A percentile compares a stretch with the other conserved stretches of the same genome.
Evolutionary conservation across 2,329 filamentous ascomycete genomes (phyloP).

Genomic region (Hypoxylon sp.): DNA sequence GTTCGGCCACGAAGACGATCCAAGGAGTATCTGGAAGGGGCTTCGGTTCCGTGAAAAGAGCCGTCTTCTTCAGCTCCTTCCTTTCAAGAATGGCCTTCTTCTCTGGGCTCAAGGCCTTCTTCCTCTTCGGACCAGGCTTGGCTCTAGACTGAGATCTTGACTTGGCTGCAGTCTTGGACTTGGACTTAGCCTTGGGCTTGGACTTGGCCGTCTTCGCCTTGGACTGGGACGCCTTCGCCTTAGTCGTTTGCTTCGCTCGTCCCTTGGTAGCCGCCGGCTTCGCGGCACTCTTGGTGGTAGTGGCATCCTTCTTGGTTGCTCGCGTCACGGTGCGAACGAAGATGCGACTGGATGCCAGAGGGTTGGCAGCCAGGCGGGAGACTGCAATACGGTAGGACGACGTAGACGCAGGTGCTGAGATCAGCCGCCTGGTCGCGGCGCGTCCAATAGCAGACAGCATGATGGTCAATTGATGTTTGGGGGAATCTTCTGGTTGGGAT

Average conservation of each 20-base stretch:
- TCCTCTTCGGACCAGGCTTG: slow-evolving; percentile 19
- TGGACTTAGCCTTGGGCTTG: slow-evolving; percentile 1
- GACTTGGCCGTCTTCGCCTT: slow-evolving; percentile 45
- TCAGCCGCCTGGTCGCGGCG: slow-evolving; percentile 54
- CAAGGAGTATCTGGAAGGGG: slow-evolving; percentile 52
- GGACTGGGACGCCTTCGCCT: slow-evolving; percentile 36
- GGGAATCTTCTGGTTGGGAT: slow-evolving; percentile 8
- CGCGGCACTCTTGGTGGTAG: slow-evolving; percentile 41
- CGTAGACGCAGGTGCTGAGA: slow-evolving; percentile 40
- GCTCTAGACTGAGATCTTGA: slow-evolving; percentile 44
- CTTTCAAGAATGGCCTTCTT: slow-evolving; percentile 51
- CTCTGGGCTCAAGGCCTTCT: slow-evolving; percentile 55
- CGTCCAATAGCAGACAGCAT: slow-evolving; percentile 61
- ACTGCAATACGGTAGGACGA: slow-evolving; percentile 38
- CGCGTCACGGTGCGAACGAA: slow-evolving; percentile 38
- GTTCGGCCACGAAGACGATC: slow-evolving; percentile 55
- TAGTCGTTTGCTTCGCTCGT: slow-evolving; percentile 40
- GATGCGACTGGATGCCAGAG: slow-evolving; percentile 9
- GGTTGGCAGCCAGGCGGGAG: slow-evolving; percentile 36
- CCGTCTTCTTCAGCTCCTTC: slow-evolving; percentile 54
- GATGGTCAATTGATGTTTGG: slow-evolving; percentile 33
- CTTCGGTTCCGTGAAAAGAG: slow-evolving; percentile 58
- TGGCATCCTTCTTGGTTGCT: slow-evolving; percentile 33
- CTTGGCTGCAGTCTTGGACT: slow-evolving; percentile 39
- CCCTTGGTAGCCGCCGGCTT: slow-evolving; percentile 34